Percentiles rank a stretch among this genome's conserved stretches.
phyloP scores from a whole-genome alignment of 306 rosid species.

The Glycyrrhiza uralensis region DNA sequence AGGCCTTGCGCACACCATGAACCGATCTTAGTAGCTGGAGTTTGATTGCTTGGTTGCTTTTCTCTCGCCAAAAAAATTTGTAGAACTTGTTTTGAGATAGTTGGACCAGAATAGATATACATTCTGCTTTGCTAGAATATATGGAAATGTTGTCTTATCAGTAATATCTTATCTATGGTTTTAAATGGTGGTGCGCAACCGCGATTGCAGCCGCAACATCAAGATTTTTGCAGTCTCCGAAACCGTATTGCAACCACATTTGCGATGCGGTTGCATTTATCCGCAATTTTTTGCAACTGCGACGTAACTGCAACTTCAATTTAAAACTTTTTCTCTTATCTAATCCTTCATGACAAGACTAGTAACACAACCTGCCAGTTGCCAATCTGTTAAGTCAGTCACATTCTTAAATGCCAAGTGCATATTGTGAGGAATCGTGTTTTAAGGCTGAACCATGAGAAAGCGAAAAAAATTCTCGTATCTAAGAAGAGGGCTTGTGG shows the following conservation, averaged over 20 bases:
- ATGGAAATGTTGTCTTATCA: not conserved
- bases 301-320: too few relatives aligned
- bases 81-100: constrained; percentile 1
- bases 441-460: not conserved
- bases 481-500: not conserved
- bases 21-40: not conserved
- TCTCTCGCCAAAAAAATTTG: not conserved
- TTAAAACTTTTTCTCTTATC: too few relatives aligned
- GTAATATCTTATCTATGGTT: not conserved
- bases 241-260: too few relatives aligned
- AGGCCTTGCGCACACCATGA: not conserved
- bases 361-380: not conserved
- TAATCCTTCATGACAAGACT: not conserved
- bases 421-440: not conserved
- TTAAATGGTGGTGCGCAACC: too few relatives aligned
- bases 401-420: not conserved
- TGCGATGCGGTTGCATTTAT: too few relatives aligned
- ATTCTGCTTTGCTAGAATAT: not conserved
- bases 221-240: too few relatives aligned
- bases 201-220: too few relatives aligned
- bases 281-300: too few relatives aligned
- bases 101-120: not conserved
- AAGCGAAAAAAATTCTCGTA: not conserved
- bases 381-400: not conserved
- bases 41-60: constrained; percentile 15